Evolutionary conservation across 768 basidiomycete genomes (phyloP), one percentile per base, ranked within the genome.

Genomic region (Pleurotus djamor): DNA sequence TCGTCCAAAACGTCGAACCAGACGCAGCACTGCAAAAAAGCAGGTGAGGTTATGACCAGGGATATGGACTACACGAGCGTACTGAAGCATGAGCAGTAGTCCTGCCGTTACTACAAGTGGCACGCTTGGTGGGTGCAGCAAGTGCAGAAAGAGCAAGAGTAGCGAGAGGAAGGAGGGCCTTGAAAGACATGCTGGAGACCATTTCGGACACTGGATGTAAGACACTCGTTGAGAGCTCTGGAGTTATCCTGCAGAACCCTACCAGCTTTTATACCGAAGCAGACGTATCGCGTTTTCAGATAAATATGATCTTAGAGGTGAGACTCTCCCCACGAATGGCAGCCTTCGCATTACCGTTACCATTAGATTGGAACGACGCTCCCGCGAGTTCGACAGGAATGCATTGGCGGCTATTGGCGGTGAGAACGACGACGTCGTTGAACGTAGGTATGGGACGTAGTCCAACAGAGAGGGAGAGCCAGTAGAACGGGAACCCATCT

Each of bases 111-210:
- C 61, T 60, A 55, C 68, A 69, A 5, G 57, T 59, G 6, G 63
- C 65, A 13, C 52, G 60, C 75, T 47, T 77, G 69, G 7, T 80
- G 67, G 12, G 86, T 84, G 76, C 83, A 85, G 64, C 84, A 78
- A 65, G 84, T 83, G 66, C 58, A 17, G 50, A 28, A 21, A 58
- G 35, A 28, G 57, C 57, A 12, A 59, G 48, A 38, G 58, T 56
- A 12, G 54, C 54, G 28, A 56, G 41, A n/a, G 41, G 21, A 2
- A 56, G 38, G 28, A 56, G 37, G 8, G 32, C 41, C 54, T 44
- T 56, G 54, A 56, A 56, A 56, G 54, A 56, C 54, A 56, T 56
- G 14, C 34, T 35, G 41, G 37, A 14, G 21, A 32, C 41, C 21
- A 21, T 9, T 8, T 34, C 17, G 14, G 28, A 41, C 6, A 10